A percentile compares a stretch with the other conserved stretches of the same genome.
Conservation (phyloP, 768 basidiomycete genomes). For the Mycena amicta region DNA sequence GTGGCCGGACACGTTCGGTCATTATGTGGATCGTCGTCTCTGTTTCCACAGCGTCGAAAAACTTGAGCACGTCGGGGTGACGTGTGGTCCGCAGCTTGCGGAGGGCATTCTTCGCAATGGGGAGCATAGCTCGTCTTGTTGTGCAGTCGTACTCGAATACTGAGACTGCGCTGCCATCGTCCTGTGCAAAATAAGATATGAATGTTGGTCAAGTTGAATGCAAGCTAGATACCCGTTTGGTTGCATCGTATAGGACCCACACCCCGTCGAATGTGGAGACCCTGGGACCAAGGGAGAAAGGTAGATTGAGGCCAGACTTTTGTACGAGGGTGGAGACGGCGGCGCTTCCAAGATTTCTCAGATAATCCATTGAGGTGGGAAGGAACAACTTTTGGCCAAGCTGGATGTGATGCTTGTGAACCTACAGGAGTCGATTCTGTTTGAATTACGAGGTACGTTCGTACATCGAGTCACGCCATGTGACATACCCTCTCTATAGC, state of each 20-base stretch:
- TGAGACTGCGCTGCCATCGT: slow-evolving; percentile 83
- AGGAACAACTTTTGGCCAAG: not conserved
- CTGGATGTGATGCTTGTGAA: too few species aligned
- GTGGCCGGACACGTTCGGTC: slow-evolving; percentile 88
- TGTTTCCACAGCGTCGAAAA: slow-evolving; percentile 91
- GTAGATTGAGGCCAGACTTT: slow-evolving; percentile 88
- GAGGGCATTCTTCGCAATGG: slow-evolving; percentile 86
- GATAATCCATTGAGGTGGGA: slow-evolving; percentile 66
- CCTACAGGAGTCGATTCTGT: too few species aligned
- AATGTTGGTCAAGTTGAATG: not conserved
- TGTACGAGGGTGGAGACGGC: slow-evolving; percentile 91
- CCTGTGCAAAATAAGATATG: slow-evolving; percentile 52
- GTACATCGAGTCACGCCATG: too few species aligned
- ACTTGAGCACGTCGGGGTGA: slow-evolving; percentile 95
- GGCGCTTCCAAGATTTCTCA: slow-evolving; percentile 79
- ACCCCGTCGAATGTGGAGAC: slow-evolving; percentile 70
- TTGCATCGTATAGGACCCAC: slow-evolving; percentile 87
- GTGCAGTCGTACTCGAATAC: slow-evolving; percentile 89
- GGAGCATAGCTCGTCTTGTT: slow-evolving; percentile 60
- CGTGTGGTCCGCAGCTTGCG: slow-evolving; percentile 88
- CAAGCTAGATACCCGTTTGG: slow-evolving; percentile 67
- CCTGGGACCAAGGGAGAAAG: slow-evolving; percentile 81
- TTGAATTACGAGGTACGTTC: too few species aligned
- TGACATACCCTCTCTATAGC: too few species aligned
- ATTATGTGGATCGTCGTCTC: slow-evolving; percentile 88